Percentiles rank a stretch among this genome's conserved stretches.
Conservation (phyloP, 345 rosid species). For the Linum tenue region DNA sequence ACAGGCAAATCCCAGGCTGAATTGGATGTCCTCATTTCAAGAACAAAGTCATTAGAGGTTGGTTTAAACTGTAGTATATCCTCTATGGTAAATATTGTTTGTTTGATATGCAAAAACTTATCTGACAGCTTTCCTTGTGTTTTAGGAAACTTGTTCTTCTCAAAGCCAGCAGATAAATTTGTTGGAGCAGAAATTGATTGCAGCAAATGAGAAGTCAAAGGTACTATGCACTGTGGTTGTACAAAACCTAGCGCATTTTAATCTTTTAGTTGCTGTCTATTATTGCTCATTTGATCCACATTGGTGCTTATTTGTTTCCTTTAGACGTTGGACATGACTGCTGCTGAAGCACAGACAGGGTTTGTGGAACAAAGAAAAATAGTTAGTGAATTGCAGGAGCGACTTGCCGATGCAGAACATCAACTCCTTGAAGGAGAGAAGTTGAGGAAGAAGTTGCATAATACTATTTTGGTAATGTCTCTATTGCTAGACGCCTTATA, state of each 20-base stretch:
- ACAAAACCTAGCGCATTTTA: not conserved
- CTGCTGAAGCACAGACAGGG: conserved; percentile 36
- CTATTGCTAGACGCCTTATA: too few relatives aligned
- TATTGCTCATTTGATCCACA: too few relatives aligned
- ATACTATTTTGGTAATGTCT: conserved; percentile 67
- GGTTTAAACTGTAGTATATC: conserved; percentile 8
- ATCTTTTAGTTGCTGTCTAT: not conserved
- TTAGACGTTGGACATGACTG: conserved; percentile 54
- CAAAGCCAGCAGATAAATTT: conserved; percentile 60
- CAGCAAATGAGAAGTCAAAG: conserved; percentile 77
- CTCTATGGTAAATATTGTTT: not conserved
- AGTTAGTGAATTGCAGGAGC: conserved; percentile 38
- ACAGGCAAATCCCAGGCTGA: conserved; percentile 65
- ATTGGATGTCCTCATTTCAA: conserved; percentile 47
- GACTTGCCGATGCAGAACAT: conserved; percentile 49
- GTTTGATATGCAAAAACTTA: too few relatives aligned
- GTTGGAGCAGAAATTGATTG: conserved; percentile 48
- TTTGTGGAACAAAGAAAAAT: conserved; percentile 43
- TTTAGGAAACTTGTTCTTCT: conserved; percentile 71
- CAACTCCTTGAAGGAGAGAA: conserved; percentile 68
- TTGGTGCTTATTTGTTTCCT: not conserved
- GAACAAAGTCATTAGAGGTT: conserved; percentile 75
- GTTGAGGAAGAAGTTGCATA: conserved; percentile 72
- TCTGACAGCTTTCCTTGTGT: not conserved
- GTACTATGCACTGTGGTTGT: conserved; percentile 22